Percentiles rank a stretch among this genome's conserved stretches.
Evolutionary conservation across 177 flowering plant species (phyloP).

Genomic region (Telopea speciosissima): DNA sequence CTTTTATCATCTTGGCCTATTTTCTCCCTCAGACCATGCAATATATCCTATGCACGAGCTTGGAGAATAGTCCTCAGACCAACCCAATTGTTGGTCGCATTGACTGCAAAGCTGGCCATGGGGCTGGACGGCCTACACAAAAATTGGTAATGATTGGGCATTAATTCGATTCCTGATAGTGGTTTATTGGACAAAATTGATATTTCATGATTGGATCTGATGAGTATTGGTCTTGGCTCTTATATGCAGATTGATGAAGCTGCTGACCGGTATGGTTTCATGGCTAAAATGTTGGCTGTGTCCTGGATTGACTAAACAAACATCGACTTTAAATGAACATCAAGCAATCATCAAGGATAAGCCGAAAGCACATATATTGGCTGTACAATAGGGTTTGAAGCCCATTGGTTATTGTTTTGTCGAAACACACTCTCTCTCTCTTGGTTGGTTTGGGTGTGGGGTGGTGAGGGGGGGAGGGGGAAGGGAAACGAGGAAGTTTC

Average conservation of each 20-base stretch:
- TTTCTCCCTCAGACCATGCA: slow-evolving; percentile 65
- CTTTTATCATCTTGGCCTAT: not conserved
- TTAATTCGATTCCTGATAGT: not conserved
- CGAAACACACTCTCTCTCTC: too few species aligned
- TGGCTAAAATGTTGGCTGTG: slow-evolving; percentile 69
- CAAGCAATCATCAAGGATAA: not conserved
- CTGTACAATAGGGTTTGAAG: too few species aligned
- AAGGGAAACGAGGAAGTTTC: too few species aligned
- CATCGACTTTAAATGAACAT: not conserved
- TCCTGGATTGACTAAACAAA: slow-evolving; percentile 47
- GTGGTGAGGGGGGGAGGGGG: too few species aligned
- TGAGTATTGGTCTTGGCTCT: not conserved
- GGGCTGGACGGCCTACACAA: slow-evolving; percentile 91
- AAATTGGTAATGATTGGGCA: slow-evolving; percentile 48
- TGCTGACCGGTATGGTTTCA: slow-evolving; percentile 68
- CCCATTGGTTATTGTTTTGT: too few species aligned
- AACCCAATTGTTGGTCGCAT: slow-evolving; percentile 94
- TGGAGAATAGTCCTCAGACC: slow-evolving; percentile 78
- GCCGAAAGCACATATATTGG: not conserved
- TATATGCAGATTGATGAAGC: slow-evolving; percentile 74
- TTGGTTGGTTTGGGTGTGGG: too few species aligned
- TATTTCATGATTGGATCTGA: not conserved
- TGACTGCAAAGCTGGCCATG: slow-evolving; percentile 92
- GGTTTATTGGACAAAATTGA: not conserved
- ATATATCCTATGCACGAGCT: slow-evolving; percentile 63